Evolutionary conservation across 148 eudicot genomes (phyloP), one percentile per base, ranked within the genome.

Genomic region (Tetragonia tetragonoides): DNA sequence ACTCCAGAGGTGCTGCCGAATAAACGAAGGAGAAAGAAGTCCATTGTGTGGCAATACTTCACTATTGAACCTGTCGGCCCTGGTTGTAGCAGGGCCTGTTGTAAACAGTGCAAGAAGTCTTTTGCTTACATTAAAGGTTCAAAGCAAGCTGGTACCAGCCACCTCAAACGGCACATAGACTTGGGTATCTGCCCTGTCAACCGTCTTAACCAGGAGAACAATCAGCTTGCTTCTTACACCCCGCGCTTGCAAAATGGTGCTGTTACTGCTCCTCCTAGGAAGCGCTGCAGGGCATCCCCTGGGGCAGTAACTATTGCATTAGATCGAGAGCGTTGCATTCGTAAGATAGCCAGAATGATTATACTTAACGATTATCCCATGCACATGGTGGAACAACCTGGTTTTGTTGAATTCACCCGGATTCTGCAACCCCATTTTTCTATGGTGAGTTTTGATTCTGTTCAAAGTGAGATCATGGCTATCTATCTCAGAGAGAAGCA

Each of bases 71-170:
- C 83, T 70, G 74, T 88, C 24, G 81, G 83, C 60, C 78, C 84
- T 70, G 87, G 65, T 60, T 85, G 88, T 84, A 83, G 77, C 44
- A 86, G 87, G 78, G 99, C 97, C 49, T 79, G 72, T 74, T 95
- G 97, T 81, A 95, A 91, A 41, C 86, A 87, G 78, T 95, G 99
- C 88, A 87, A 90, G 49, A 95, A 81, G 74, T 83, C 96, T 61
- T 95, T 90, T 83, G 97, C 97, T 65, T 95, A 95, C 81, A 87
- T 87, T 53, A 83, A 75, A 12, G 97, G 96, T 11, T 75, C 90
- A 69, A 95, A 92, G 77, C 72, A 84, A 70, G 86, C 97, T 11
- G 96, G 96, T 16, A 95, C 99, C 34, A 95, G 99, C 85, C 99
- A 95, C 82, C 88, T 95, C 64, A 91, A 85, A 76, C 84, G 96